Conservation (phyloP, 2,329 filamentous ascomycete genomes). For the Trichophyton equinum region DNA sequence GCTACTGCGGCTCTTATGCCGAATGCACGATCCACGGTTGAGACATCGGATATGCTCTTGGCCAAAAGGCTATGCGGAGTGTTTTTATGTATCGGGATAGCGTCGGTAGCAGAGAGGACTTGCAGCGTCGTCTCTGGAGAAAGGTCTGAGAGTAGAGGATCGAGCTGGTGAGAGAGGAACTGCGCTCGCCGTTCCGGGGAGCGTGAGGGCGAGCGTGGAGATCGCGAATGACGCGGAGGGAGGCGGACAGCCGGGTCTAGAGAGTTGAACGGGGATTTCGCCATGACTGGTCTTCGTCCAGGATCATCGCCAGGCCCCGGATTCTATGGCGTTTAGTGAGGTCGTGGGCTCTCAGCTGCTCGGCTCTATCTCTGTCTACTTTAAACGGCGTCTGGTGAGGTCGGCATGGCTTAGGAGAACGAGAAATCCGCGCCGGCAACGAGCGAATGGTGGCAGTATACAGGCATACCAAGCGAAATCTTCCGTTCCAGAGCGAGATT, state of each 20-base stretch:
- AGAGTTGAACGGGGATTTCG: constrained; percentile 18
- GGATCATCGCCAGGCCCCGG: not conserved
- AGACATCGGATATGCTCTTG: constrained; percentile 43
- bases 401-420: not conserved
- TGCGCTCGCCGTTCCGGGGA: constrained; percentile 27
- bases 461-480: not conserved
- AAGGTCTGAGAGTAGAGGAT: constrained; percentile 40
- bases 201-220: constrained; percentile 24
- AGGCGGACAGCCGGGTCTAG: constrained; percentile 21
- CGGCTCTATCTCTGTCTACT: not conserved
- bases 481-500: not conserved
- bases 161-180: constrained; percentile 28
- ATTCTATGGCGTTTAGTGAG: not conserved
- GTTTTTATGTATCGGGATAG: constrained; percentile 25
- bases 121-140: constrained; percentile 43
- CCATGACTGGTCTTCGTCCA: not conserved
- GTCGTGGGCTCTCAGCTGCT: not conserved
- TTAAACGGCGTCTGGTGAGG: not conserved
- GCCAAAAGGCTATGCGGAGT: constrained; percentile 30
- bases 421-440: not conserved
- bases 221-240: constrained; percentile 16
- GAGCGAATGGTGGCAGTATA: not conserved
- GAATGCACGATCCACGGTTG: constrained; percentile 44
- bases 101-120: constrained; percentile 36
- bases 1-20: constrained; percentile 47